Evolutionary conservation across 495 filamentous ascomycete species (phyloP).

Genomic region (Neurospora intermedia): DNA sequence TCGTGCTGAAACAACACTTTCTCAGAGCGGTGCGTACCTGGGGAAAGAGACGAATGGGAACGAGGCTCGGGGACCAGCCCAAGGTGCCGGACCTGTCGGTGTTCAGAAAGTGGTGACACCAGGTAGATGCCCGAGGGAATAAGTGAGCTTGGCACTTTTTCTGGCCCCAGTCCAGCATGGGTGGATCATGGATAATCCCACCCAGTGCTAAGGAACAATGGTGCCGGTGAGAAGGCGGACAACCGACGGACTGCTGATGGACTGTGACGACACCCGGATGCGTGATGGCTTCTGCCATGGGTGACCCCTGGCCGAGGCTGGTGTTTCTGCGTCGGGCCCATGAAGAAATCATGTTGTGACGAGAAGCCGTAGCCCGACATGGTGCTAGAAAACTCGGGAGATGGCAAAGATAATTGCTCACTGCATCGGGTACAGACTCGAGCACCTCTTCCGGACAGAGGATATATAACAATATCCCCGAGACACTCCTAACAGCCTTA

Average conservation of each 20-base stretch:
- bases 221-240: not conserved
- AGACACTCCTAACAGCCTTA: not conserved
- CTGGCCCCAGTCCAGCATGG: not conserved
- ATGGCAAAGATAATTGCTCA: not conserved
- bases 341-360: not conserved
- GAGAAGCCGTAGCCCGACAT: not conserved
- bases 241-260: not conserved
- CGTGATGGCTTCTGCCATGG: not conserved
- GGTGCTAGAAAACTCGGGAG: not conserved
- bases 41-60: not conserved
- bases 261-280: not conserved
- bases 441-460: not conserved
- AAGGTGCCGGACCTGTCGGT: not conserved
- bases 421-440: not conserved
- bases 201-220: not conserved
- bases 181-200: not conserved
- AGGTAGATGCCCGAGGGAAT: not conserved
- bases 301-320: not conserved
- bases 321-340: not conserved
- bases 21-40: not conserved
- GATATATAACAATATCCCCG: conserved; percentile 1
- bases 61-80: not conserved
- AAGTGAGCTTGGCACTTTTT: not conserved
- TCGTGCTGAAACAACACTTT: not conserved
- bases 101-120: not conserved